Percentiles rank a stretch among this genome's conserved stretches.
Evolutionary conservation across 1,139 yeast genomes (phyloP).

Genomic region (Wickerhamomyces sp.): DNA sequence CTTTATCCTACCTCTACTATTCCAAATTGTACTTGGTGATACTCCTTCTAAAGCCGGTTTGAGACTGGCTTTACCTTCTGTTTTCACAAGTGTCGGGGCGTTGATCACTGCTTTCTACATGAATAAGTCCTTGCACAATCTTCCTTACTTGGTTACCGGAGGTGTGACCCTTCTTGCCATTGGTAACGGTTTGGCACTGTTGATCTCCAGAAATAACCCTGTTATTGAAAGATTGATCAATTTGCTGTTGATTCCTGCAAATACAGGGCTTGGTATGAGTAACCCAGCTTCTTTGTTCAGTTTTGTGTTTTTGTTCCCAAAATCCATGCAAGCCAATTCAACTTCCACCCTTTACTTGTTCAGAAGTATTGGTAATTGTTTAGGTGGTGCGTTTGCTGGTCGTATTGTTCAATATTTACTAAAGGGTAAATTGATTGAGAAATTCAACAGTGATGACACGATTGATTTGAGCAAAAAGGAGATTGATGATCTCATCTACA

Average conservation of each 20-base stretch:
- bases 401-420: conserved; percentile 24
- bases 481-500: conserved; percentile 6
- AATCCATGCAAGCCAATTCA: conserved; percentile 31
- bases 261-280: conserved; percentile 37
- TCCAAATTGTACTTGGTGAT: conserved; percentile 43
- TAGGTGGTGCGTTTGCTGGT: conserved; percentile 36
- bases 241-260: conserved; percentile 32
- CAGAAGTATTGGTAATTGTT: conserved; percentile 37
- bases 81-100: conserved; percentile 37
- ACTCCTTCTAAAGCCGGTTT: conserved; percentile 47
- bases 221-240: conserved; percentile 26
- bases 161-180: conserved; percentile 31
- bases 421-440: conserved; percentile 5
- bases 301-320: conserved; percentile 33
- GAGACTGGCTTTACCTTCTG: conserved; percentile 37
- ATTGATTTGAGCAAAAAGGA: conserved; percentile 4
- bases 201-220: conserved; percentile 24
- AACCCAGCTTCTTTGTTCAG: conserved; percentile 36
- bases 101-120: conserved; percentile 33
- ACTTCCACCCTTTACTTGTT: conserved; percentile 35
- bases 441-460: conserved; percentile 5
- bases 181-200: conserved; percentile 31
- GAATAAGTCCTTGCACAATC: conserved; percentile 24
- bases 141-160: conserved; percentile 24
- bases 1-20: conserved; percentile 35